Conservation (phyloP, 768 basidiomycete genomes). For the Candolleomyces efflorescens region DNA sequence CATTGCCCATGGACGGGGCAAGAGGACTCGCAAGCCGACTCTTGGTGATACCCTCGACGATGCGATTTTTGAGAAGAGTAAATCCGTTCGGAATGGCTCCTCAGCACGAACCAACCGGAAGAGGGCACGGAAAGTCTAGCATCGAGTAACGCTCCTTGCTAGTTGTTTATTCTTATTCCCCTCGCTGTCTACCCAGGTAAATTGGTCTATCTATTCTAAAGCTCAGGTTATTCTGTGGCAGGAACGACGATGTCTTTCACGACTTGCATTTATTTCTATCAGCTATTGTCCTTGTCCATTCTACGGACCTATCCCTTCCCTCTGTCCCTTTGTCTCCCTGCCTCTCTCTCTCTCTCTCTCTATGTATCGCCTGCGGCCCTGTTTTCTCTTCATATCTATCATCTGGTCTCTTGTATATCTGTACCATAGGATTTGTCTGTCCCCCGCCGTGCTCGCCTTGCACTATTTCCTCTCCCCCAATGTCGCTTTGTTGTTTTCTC, state of each 20-base stretch:
- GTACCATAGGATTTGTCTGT: neutral
- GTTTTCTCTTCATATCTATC: neutral
- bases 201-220: neutral
- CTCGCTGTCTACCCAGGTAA: neutral
- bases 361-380: neutral
- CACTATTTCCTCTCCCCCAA: neutral
- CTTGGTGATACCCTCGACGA: neutral
- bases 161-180: neutral
- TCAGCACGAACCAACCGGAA: neutral
- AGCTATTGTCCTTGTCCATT: neutral
- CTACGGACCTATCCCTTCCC: neutral
- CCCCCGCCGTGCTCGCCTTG: neutral
- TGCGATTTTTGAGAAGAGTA: neutral
- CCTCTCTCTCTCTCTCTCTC: neutral
- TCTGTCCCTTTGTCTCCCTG: neutral
- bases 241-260: conserved; percentile 3
- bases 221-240: neutral
- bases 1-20: neutral
- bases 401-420: conserved; percentile 1
- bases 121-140: conserved; percentile 6
- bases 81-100: neutral
- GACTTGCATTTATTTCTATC: conserved; percentile 1
- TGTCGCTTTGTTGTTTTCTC: conserved; percentile 3
- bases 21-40: neutral
- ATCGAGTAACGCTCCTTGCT: neutral